Base-by-base conservation (phyloP, 805 yeast species). In the Candida endomychidarum region DNA sequence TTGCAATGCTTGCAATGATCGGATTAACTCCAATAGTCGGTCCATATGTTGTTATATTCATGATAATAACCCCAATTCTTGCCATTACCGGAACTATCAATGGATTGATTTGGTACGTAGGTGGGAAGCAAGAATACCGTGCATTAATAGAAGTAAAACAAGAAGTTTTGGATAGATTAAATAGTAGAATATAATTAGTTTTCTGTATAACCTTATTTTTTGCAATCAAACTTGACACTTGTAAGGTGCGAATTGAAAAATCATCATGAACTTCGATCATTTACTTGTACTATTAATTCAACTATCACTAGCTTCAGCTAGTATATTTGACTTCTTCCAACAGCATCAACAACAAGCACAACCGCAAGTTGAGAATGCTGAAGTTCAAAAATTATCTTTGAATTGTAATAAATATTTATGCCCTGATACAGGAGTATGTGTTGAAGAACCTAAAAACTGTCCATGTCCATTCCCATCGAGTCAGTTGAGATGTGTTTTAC, bases 381-480 rank as follows among this genome's bases (percentile, higher is more conserved):
- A 74, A 45, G 47, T 54, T 10, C 52, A 60, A 33, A 63, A 63
- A 37, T 58, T 73, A 26, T 61, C 65, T 32, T 50, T 57, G 21
- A 63, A 68, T 3, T 93, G 99, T 56, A 60, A 63, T 8, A 66
- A 67, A 5, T 91, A 82, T 57, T 61, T 91, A 24, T 93, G 99
- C 57, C 87, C 87, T 3, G 95, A 82, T 50, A 87, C 97, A 0
- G 68, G 81, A 28, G 70, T 70, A 8, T 93, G 99, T 65, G 99
- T 87, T 0, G 70, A 72, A 2, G 52, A 61, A 1, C 78, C 87
- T 0, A 50, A 72, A 6, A 85, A 82, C 37, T 93, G 99, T 58
- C 96, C 97, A 1, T 93, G 99, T 58, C 88, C 87, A 2, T 91
- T 79, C 56, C 93, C 96, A 1, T 78, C 80, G 43, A 81, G 95